Evolutionary conservation across 345 rosid species (phyloP).

Genomic region (Conringia planisiliqua): DNA sequence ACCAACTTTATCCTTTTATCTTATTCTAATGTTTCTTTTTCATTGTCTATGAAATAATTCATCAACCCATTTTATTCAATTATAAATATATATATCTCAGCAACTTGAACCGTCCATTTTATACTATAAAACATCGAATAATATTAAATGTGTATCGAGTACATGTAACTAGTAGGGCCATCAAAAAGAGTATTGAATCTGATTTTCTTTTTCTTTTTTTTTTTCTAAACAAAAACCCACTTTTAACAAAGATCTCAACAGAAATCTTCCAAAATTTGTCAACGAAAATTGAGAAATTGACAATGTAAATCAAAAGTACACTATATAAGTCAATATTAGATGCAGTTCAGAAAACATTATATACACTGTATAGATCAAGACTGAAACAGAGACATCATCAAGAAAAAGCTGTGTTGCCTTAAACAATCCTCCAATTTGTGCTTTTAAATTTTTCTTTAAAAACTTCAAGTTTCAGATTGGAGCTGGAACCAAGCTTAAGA

Average conservation of each 20-base stretch:
- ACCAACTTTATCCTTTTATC: conserved; percentile 12
- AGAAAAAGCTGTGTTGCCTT: no score
- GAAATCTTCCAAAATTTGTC: background rate
- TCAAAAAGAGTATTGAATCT: background rate
- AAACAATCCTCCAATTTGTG: no score
- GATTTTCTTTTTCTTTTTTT: background rate
- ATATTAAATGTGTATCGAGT: background rate
- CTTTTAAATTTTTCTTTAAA: no score
- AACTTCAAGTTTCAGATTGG: no score
- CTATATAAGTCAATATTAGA: background rate
- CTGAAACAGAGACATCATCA: no score
- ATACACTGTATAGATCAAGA: background rate
- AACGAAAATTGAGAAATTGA: background rate
- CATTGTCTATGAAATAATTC: background rate
- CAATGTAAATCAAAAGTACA: background rate
- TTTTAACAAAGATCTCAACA: background rate
- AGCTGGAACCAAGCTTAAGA: no score
- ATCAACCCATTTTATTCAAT: background rate
- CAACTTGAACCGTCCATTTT: background rate
- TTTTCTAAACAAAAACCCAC: background rate
- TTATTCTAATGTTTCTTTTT: background rate
- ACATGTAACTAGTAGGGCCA: background rate
- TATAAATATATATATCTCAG: background rate
- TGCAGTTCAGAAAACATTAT: background rate
- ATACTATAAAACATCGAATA: background rate